phyloP scores from a whole-genome alignment of 441 rosid species.

The Adansonia madagascariensis region DNA sequence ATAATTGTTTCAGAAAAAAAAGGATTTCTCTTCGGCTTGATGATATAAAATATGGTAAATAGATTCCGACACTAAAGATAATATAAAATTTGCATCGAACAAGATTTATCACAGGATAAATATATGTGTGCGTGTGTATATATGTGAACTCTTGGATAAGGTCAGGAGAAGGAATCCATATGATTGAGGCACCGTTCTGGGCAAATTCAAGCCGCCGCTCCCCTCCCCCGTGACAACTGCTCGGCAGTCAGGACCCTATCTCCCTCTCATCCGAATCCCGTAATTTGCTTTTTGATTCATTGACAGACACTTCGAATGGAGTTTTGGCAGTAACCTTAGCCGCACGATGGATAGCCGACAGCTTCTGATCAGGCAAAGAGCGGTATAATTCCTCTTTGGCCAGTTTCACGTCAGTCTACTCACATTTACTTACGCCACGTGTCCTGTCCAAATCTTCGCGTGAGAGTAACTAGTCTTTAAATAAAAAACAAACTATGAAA shows the following conservation, averaged over 20 bases:
- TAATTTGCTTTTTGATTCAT: not conserved
- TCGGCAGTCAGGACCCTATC: not conserved
- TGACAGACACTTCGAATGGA: constrained; percentile 21
- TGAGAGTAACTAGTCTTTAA: not conserved
- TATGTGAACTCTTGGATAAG: no score
- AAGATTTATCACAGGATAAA: no score
- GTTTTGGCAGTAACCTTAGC: constrained; percentile 32
- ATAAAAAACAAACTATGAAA: not conserved
- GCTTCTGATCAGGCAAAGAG: constrained; percentile 42
- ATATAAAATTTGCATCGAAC: no score
- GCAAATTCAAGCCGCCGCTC: not conserved
- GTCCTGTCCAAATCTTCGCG: constrained; percentile 1
- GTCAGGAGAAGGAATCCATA: not conserved
- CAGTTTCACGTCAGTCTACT: constrained; percentile 34
- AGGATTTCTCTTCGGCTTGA: no score
- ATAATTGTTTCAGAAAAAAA: no score
- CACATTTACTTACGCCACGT: constrained; percentile 41
- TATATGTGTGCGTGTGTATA: no score
- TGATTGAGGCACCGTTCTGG: not conserved
- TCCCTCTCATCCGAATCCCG: not conserved
- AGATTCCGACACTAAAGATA: no score
- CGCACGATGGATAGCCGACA: constrained; percentile 49
- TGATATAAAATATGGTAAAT: no score
- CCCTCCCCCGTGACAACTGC: not conserved
- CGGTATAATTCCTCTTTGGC: constrained; percentile 51